A percentile compares a stretch with the other conserved stretches of the same genome.
phyloP scores from a whole-genome alignment of 164 flowering plant species.

The Nelumbo lutea region DNA sequence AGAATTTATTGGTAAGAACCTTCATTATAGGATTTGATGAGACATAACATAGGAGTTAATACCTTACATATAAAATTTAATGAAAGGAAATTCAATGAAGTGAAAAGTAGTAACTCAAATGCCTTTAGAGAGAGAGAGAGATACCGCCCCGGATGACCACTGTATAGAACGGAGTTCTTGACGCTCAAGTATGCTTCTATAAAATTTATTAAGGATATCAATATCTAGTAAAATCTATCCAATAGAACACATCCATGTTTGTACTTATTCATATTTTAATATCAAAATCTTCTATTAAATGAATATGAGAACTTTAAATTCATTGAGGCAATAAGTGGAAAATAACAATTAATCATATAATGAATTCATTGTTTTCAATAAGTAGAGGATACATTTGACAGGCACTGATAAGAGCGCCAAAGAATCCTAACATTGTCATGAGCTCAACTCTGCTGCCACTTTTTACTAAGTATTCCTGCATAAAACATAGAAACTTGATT shows the following conservation, averaged over 20 bases:
- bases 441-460: conserved; percentile 82
- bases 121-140: conserved; percentile 20
- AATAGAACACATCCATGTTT: too few relatives aligned
- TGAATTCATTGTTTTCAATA: too few relatives aligned
- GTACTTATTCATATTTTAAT: not conserved
- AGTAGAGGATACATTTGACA: conserved; percentile 86
- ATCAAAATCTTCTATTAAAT: not conserved
- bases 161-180: conserved; percentile 64
- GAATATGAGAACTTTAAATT: not conserved
- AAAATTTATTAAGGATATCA: conserved; percentile 30
- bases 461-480: conserved; percentile 91
- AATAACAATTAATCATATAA: not conserved
- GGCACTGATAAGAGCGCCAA: conserved; percentile 87
- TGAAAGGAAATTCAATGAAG: too few relatives aligned
- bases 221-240: too few relatives aligned
- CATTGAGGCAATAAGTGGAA: too few relatives aligned
- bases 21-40: too few relatives aligned
- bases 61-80: too few relatives aligned
- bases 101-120: too few relatives aligned
- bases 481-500: not conserved
- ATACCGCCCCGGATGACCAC: conserved; percentile 86
- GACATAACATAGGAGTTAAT: too few relatives aligned
- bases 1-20: too few relatives aligned
- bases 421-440: conserved; percentile 84
- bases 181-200: conserved; percentile 84